Percentiles rank a stretch among this genome's conserved stretches.
Conservation (phyloP, 768 basidiomycete genomes). For the Lanmaoa pseudosensibilis region DNA sequence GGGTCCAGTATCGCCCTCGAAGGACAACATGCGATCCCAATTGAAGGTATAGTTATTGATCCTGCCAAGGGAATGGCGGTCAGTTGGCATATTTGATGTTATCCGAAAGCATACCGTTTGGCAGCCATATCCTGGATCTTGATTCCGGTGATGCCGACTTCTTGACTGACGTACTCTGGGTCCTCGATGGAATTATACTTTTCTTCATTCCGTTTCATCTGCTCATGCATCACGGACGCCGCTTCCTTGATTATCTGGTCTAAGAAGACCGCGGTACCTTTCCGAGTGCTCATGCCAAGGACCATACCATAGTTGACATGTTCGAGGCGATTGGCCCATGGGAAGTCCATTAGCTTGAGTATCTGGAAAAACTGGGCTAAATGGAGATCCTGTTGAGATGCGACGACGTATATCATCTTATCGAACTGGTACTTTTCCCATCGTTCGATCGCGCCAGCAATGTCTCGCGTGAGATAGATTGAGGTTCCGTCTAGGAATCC, state of each 20-base stretch:
- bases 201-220: conserved; percentile 92
- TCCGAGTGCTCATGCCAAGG: conserved; percentile 91
- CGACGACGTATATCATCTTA: conserved; percentile 93
- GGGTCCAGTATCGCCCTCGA: conserved; percentile 94
- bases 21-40: conserved; percentile 91
- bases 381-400: conserved; percentile 85
- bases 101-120: conserved; percentile 60
- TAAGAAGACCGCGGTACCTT: conserved; percentile 93
- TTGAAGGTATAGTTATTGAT: conserved; percentile 97
- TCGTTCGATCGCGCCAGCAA: conserved; percentile 90
- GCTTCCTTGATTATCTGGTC: conserved; percentile 92
- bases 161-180: conserved; percentile 72
- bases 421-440: conserved; percentile 89
- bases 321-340: conserved; percentile 79
- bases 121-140: conserved; percentile 98
- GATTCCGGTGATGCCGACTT: conserved; percentile 92
- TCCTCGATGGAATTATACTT: conserved; percentile 90
- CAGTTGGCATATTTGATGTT: too few species aligned
- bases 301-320: conserved; percentile 94
- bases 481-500: conserved; percentile 75
- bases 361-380: conserved; percentile 93
- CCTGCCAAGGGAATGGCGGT: conserved; percentile 39
- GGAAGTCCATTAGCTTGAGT: conserved; percentile 83
- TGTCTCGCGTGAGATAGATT: conserved; percentile 93
- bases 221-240: conserved; percentile 87